Evolutionary conservation across 495 filamentous ascomycete genomes (phyloP).

Genomic region (Penicillium taxi): DNA sequence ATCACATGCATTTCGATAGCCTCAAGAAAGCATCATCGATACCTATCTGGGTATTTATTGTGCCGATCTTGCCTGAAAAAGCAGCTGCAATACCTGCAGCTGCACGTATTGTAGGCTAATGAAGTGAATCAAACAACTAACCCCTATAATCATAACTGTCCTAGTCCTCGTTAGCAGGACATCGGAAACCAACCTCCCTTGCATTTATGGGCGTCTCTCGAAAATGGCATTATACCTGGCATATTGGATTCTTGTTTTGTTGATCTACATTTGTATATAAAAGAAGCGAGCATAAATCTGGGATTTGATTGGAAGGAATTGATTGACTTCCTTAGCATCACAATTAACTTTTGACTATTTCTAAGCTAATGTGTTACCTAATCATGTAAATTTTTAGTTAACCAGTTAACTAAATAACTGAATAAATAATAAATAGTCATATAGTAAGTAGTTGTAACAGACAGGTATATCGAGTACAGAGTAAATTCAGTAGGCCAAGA

Average conservation of each 20-base stretch:
- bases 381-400: neutral
- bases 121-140: conserved; percentile 6
- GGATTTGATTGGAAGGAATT: no score
- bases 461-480: no score
- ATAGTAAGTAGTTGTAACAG: no score
- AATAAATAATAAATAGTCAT: no score
- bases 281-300: no score
- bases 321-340: no score
- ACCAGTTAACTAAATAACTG: conserved; percentile 7
- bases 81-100: neutral
- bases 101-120: neutral
- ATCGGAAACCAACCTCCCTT: conserved; percentile 6
- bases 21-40: no score
- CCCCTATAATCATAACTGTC: conserved; percentile 24
- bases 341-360: no score
- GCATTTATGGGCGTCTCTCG: conserved; percentile 15
- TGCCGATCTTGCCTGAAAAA: neutral
- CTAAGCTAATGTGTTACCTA: no score
- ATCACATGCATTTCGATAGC: conserved; percentile 33
- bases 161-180: conserved; percentile 5
- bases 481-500: no score
- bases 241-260: conserved; percentile 4
- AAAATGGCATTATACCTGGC: conserved; percentile 1
- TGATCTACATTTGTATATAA: conserved; percentile 10
- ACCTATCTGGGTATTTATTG: no score